Evolutionary conservation across 2,329 filamentous ascomycete species (phyloP), one percentile per base, ranked within the genome.

Genomic region (Pestalotiopsis sp.): DNA sequence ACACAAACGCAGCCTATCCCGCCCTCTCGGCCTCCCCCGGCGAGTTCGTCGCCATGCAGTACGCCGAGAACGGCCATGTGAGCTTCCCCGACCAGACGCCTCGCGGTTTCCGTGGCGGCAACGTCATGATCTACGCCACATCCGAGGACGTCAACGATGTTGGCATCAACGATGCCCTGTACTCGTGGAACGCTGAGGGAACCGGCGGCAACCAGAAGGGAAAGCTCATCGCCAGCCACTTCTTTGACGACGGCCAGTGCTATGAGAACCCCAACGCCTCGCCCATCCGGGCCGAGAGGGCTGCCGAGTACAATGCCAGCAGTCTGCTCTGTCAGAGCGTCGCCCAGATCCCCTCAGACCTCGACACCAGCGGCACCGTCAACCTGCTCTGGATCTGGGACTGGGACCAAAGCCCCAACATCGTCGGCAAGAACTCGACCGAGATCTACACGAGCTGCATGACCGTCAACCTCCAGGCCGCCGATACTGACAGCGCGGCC

Each of bases 361-460:
- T 89, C 61, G 80, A 86, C n/a, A 79, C 84, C 11, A 89, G 90
- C 59, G 87, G 90, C 38, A 86, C 86, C 36, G 93, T 95, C 78
- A 95, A 94, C 3, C 82, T 97, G 65, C 97, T 97, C 84, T 98
- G 95, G 95, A 91, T 98, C 60, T 98, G 96, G 96, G 92, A 97
- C 80, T 99, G 94, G 93, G 91, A 92, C 2, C 91, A 89, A 14
- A 83, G 89, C 76, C 80, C 82, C 74, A 74, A 75, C 52, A 79
- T 78, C 71, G 80, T 76, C 72, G 81, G 79, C 69, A 23, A 49
- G 62, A 80, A 86, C 11, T 81, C 81, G 71, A 86, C 85, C 71
- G 85, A 90, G 76, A 87, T 84, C 73, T 90, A 90, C 77, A 89
- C 85, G 4, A 85, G 85, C 23, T 90, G 88, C 72, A 74, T 76